phyloP scores from a whole-genome alignment of 2,329 filamentous ascomycete genomes.

The Fusarium goolgardi region DNA sequence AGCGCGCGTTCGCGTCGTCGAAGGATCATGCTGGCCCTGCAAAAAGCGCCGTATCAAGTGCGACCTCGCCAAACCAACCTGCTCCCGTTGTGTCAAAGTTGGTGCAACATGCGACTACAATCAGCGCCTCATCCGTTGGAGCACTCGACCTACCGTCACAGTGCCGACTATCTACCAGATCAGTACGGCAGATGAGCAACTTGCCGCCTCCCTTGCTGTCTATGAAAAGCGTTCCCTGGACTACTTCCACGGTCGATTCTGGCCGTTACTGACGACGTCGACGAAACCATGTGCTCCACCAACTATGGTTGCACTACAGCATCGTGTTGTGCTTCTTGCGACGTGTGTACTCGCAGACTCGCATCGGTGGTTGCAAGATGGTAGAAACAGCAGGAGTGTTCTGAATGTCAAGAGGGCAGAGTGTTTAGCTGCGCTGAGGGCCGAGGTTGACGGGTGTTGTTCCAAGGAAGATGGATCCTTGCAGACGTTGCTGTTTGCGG shows the following conservation, averaged over 20 bases:
- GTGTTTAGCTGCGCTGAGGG: slow-evolving; percentile 50
- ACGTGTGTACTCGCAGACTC: slow-evolving; percentile 51
- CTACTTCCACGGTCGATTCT: slow-evolving; percentile 51
- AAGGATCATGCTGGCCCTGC: slow-evolving; percentile 59
- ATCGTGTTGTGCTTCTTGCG: slow-evolving; percentile 50
- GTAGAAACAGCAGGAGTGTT: slow-evolving; percentile 44
- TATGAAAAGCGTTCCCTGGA: slow-evolving; percentile 50
- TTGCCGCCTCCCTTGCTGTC: slow-evolving; percentile 43
- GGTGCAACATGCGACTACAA: slow-evolving; percentile 48
- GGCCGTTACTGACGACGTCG: slow-evolving; percentile 49
- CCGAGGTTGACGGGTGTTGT: slow-evolving; percentile 51
- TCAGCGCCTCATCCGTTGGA: slow-evolving; percentile 56
- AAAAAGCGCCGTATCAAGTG: slow-evolving; percentile 59
- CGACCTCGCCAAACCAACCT: slow-evolving; percentile 54
- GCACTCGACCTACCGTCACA: slow-evolving; percentile 51
- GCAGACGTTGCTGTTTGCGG: slow-evolving; percentile 52
- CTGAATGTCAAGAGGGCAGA: slow-evolving; percentile 45
- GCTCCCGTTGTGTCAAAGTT: slow-evolving; percentile 52
- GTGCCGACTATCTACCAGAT: slow-evolving; percentile 48
- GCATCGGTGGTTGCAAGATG: slow-evolving; percentile 49
- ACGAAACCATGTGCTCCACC: slow-evolving; percentile 49
- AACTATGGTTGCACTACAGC: slow-evolving; percentile 47
- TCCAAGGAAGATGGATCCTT: slow-evolving; percentile 50
- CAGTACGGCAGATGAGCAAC: slow-evolving; percentile 44
- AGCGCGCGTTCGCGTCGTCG: slow-evolving; percentile 41